Conservation (phyloP, 441 rosid genomes). For the Jatropha podagrica region DNA sequence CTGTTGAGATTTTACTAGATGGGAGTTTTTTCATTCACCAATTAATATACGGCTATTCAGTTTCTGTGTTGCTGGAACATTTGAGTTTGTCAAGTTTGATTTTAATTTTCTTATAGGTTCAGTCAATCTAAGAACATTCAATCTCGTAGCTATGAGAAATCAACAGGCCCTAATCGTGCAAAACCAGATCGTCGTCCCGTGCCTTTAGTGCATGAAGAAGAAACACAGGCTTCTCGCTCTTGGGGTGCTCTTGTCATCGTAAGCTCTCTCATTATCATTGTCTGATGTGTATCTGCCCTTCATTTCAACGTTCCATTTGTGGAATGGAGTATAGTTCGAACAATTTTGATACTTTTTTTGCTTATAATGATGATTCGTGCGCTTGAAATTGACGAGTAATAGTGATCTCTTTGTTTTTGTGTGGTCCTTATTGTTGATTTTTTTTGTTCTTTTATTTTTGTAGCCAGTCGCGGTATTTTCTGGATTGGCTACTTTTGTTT, state of each 20-base stretch:
- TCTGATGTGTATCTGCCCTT: constrained; percentile 16
- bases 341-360: background rate
- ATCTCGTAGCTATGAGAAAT: constrained; percentile 44
- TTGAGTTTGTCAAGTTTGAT: constrained; percentile 8
- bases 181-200: constrained; percentile 28
- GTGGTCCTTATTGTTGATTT: background rate
- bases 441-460: constrained; percentile 11
- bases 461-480: constrained; percentile 61
- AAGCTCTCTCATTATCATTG: constrained; percentile 19
- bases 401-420: background rate
- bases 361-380: background rate
- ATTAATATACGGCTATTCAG: background rate
- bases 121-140: constrained; percentile 44
- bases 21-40: background rate
- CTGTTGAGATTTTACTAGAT: background rate
- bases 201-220: constrained; percentile 25
- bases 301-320: background rate
- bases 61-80: background rate
- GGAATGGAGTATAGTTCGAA: background rate
- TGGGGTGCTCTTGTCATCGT: constrained; percentile 48
- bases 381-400: background rate
- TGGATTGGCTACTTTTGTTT: constrained; percentile 53
- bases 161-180: constrained; percentile 36
- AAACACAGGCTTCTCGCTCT: constrained; percentile 43
- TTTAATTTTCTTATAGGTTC: constrained; percentile 44